These are phyloP conservation scores for Albophoma yamanashiensis DNA, from an alignment of 2,329 filamentous ascomycete species.

Conservation along the genomic window DNA sequence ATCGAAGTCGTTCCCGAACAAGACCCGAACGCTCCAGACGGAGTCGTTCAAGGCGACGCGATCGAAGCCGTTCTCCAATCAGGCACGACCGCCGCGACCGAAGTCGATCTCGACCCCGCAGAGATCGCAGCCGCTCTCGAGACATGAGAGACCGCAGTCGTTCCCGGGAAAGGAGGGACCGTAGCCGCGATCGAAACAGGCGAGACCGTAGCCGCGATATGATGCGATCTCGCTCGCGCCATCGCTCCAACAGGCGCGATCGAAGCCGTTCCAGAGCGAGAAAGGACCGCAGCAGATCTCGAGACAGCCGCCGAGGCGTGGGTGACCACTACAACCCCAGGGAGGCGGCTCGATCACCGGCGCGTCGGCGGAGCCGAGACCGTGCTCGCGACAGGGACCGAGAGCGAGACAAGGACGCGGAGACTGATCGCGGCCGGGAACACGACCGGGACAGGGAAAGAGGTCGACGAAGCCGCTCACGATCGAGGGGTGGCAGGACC, in stretches of 20 bases:
- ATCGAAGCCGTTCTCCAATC: constrained; percentile 25
- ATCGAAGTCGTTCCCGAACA: constrained; percentile 22
- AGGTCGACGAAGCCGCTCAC: constrained; percentile 32
- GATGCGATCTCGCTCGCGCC: constrained; percentile 16
- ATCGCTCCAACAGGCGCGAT: constrained; percentile 16
- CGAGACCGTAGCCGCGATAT: constrained; percentile 5
- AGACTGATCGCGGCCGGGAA: constrained; percentile 12
- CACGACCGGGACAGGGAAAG: constrained; percentile 11
- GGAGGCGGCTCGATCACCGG: constrained; percentile 8
- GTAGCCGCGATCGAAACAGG: constrained; percentile 5
- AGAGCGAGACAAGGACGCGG: constrained; percentile 12
- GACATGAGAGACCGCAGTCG: constrained; percentile 1
- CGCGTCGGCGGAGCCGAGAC: constrained; percentile 15
- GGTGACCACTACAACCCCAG: constrained; percentile 11
- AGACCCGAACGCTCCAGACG: constrained; percentile 22
- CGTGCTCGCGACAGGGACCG: constrained; percentile 11
- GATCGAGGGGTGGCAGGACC: constrained; percentile 26
- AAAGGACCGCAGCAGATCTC: constrained; percentile 10
- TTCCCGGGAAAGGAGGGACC: not conserved
- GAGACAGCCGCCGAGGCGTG: constrained; percentile 10
- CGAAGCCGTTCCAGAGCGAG: constrained; percentile 19
- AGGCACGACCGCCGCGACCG: constrained; percentile 20
- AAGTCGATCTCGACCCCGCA: constrained; percentile 15
- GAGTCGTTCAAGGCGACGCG: constrained; percentile 23
- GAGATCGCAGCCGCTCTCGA: not conserved